These are phyloP conservation scores for Martensiomyces pterosporus DNA, from an alignment of 192 early-diverging fungal species.

Conservation along the genomic window DNA sequence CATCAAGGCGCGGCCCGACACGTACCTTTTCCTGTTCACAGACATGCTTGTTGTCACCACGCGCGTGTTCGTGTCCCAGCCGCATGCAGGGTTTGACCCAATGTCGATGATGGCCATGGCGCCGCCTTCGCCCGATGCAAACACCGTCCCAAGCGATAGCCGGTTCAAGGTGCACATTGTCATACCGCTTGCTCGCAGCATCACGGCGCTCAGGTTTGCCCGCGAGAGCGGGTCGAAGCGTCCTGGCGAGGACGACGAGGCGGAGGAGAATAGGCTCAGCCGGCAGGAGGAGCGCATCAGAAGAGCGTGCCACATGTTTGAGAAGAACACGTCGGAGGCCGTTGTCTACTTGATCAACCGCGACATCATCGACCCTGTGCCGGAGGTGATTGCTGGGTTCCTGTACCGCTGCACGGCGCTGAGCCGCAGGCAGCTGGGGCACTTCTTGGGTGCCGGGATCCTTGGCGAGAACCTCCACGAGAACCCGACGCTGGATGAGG, in stretches of 20 bases:
- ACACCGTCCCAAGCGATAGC: conserved; percentile 11
- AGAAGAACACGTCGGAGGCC: conserved; percentile 46
- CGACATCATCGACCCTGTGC: conserved; percentile 35
- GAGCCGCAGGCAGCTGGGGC: conserved; percentile 45
- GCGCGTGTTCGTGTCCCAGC: conserved; percentile 5
- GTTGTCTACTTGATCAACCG: conserved; percentile 47
- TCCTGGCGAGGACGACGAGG: conserved; percentile 37
- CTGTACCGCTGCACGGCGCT: conserved; percentile 51
- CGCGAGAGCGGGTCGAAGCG: conserved; percentile 48
- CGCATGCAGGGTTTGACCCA: conserved; percentile 2
- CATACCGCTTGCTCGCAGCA: conserved; percentile 25
- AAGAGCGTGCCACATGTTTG: conserved; percentile 43
- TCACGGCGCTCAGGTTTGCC: conserved; percentile 21
- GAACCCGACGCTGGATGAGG: conserved; percentile 37
- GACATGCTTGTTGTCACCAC: conserved; percentile 47
- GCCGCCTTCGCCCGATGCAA: conserved; percentile 33
- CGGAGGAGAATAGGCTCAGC: conserved; percentile 36
- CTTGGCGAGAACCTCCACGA: conserved; percentile 47
- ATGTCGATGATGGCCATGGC: conserved; percentile 10
- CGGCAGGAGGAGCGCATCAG: conserved; percentile 48
- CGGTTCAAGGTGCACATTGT: conserved; percentile 43
- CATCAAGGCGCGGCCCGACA: conserved; percentile 35
- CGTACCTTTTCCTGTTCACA: conserved; percentile 48
- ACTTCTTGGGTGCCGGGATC: conserved; percentile 45
- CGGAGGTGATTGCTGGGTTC: conserved; percentile 44